A percentile compares a stretch with the other conserved stretches of the same genome.
Conservation (phyloP, 495 filamentous ascomycete species). For the Aspergillus avenaceus region DNA sequence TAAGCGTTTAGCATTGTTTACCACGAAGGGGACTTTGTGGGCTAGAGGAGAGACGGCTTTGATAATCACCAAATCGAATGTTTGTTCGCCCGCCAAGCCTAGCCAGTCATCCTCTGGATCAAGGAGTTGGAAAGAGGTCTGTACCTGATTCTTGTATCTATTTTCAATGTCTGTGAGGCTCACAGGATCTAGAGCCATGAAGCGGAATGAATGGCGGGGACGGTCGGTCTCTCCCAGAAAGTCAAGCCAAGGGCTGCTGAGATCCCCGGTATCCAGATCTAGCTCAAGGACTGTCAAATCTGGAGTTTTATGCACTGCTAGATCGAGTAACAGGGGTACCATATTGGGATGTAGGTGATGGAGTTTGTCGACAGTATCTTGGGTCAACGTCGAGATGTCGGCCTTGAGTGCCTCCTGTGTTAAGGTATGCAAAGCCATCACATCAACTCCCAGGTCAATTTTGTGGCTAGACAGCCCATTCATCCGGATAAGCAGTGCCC, state of each 20-base stretch:
- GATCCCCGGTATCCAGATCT: slow-evolving; percentile 32
- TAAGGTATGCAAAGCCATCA: background rate
- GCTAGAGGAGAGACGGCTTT: background rate
- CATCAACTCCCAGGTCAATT: background rate
- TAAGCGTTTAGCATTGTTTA: background rate
- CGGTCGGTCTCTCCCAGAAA: background rate
- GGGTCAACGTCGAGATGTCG: slow-evolving; percentile 28
- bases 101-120: background rate
- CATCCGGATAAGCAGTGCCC: slow-evolving; percentile 4
- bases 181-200: background rate
- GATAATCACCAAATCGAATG: slow-evolving; percentile 6
- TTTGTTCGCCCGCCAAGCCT: background rate
- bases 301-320: slow-evolving; percentile 23
- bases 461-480: background rate
- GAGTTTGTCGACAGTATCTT: slow-evolving; percentile 18
- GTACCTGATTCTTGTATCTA: background rate
- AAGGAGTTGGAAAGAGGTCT: background rate
- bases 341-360: background rate
- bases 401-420: slow-evolving; percentile 16
- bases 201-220: background rate
- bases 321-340: slow-evolving; percentile 12
- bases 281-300: slow-evolving; percentile 20
- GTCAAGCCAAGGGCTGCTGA: slow-evolving; percentile 28
- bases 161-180: background rate
- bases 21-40: background rate